These are phyloP conservation scores for Microbotryomycetes sp. DNA, from an alignment of 1,284 basidiomycete species.

Conservation along the genomic window DNA sequence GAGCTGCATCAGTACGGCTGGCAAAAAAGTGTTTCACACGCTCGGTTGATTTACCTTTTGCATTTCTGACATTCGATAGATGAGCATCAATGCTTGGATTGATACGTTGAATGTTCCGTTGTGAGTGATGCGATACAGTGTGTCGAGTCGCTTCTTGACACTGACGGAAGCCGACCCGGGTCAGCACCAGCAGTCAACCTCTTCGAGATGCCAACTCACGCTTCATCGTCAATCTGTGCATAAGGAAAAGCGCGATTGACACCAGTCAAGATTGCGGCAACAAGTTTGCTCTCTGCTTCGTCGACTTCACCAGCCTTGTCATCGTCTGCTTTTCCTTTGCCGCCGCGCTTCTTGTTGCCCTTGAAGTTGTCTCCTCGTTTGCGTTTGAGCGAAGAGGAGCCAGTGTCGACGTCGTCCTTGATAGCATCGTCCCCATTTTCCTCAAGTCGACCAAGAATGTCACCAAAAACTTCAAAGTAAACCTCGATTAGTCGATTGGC, in stretches of 20 bases:
- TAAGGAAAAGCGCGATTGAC: slow-evolving; percentile 94
- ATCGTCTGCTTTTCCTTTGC: slow-evolving; percentile 43
- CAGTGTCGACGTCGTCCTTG: slow-evolving; percentile 41
- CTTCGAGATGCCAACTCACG: slow-evolving; percentile 43
- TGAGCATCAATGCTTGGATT: slow-evolving; percentile 86
- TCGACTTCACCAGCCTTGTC: slow-evolving; percentile 61
- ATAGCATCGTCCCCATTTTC: slow-evolving; percentile 42
- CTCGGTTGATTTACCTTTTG: slow-evolving; percentile 36
- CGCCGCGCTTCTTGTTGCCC: slow-evolving; percentile 38
- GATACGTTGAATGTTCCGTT: slow-evolving; percentile 87
- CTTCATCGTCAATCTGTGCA: slow-evolving; percentile 61
- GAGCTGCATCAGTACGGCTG: not conserved
- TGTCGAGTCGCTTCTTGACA: slow-evolving; percentile 82
- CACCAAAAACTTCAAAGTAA: slow-evolving; percentile 93
- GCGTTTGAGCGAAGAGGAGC: slow-evolving; percentile 29
- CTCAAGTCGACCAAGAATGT: slow-evolving; percentile 60
- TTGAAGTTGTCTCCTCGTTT: slow-evolving; percentile 25
- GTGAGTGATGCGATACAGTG: slow-evolving; percentile 91
- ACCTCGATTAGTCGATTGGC: slow-evolving; percentile 79
- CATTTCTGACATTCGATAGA: slow-evolving; percentile 65
- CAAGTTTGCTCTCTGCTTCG: slow-evolving; percentile 71
- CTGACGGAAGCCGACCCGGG: slow-evolving; percentile 45
- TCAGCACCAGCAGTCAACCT: not conserved
- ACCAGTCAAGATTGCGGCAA: slow-evolving; percentile 87
- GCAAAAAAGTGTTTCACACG: not conserved